Evolutionary conservation across 108 stramenopile genomes (phyloP), one percentile per base, ranked within the genome.

Genomic region (Cylindrotheca closterium): DNA sequence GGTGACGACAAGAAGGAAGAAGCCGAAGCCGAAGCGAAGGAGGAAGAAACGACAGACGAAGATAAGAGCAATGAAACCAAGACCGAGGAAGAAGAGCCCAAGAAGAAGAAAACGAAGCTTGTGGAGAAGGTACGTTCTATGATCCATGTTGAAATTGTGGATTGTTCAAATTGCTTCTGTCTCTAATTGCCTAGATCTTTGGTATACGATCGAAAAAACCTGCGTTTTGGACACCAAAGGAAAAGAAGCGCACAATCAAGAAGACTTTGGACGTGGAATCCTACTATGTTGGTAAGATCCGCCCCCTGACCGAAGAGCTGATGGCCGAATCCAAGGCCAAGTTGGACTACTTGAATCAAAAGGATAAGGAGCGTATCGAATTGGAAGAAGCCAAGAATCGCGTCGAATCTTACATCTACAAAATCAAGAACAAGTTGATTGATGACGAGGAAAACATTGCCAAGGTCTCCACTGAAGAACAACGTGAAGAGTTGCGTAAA

Each of bases 341-440:
- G 68, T 88, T 89, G 18, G 79, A 65, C 4, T 78, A 79, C 42
- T 74, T 92, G 30, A 93, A 87, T 8, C 68, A 71, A 22, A 87
- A 85, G 62, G 97, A 98, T 42, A 84, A 87, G 75, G 89, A 88
- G 50, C 89, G 92, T 24, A 80, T 88, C 48, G 77, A 82, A 67
- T 83, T 96, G 26, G 91, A 95, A 70, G 93, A 88, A 58, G 93
- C 96, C 17, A 91, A 91, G 72, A 98, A 98, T 74, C 84, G 86
- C 32, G 74, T 96, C 34, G 99, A 99, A 80, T 77, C 86, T 32
- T 97, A 95, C 81, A 86, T 98, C 60, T 97, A 96, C 68, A 56
- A 54, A 32, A 82, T 92, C 63, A 89, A 92, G 64, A 93, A 95
- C 60, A 89, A 88, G 65, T 73, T 97, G 4, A 33, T 66, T 25